Evolutionary conservation across 495 filamentous ascomycete species (phyloP), one percentile per base, ranked within the genome.

Genomic region (Hypoxylon trugodes): DNA sequence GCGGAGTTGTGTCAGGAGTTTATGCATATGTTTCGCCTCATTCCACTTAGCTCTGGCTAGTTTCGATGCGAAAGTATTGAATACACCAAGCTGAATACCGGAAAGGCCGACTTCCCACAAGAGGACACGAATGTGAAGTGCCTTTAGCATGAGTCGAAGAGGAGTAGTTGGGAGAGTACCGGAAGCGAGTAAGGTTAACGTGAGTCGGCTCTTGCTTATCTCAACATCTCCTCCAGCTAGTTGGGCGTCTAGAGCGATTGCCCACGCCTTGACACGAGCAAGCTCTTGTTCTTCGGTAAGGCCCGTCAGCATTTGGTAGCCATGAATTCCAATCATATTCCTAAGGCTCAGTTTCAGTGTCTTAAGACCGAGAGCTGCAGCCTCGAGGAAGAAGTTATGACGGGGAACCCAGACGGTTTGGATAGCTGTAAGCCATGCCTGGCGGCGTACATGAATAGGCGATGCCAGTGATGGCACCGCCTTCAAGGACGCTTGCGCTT

Each of bases 381-480:
- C 87, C 72, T 97, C 94, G 13, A 93, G 86, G 64, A 91, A 81
- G 69, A 96, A 91, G 45, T 87, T 87, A 70, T 96, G 91, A 9
- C 88, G 86, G 15, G 94, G 94, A n/a, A 98, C 89, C 81, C 93
- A 96, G 10, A 96, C 91, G 16, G 90, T 92, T 76, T 97, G 94
- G 59, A 97, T 88, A 3, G 94, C 93, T 1, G 94, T 97, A 45
- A 96, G 86, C 93, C 94, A 97, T 24, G 94, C 94, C 69, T 91
- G 90, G 58, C 89, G 85, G 46, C 93, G 88, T 47, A 96, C 91
- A 60, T 94, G 89, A 46, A 94, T 88, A 5, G 94, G 87, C 1
- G 92, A 93, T 10, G 90, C 89, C 10, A 90, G 79, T 2, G 90
- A 91, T 1, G 89, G 89, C 47, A 79, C 85, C 28, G 81, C 83